A percentile compares a stretch with the other conserved stretches of the same genome.
These are phyloP conservation scores for Pseudozyma sp. DNA, from an alignment of 1,284 basidiomycete genomes.

Conservation along the genomic window DNA sequence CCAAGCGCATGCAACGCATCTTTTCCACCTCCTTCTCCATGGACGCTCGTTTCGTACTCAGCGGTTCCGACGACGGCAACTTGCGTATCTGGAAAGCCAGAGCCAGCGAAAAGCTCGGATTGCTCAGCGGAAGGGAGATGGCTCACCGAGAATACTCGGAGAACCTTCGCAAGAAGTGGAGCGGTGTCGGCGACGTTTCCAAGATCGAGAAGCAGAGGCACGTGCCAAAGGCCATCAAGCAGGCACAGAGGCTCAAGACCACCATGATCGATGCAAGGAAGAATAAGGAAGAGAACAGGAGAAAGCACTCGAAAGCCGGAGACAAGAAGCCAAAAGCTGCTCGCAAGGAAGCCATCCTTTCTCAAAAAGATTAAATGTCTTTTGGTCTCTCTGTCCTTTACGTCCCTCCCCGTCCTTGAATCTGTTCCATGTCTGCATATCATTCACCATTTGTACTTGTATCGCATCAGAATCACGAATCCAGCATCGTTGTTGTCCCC, in stretches of 20 bases:
- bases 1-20: conserved; percentile 97
- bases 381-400: not conserved
- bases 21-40: conserved; percentile 76
- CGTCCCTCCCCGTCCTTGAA: not conserved
- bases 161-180: conserved; percentile 89
- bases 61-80: conserved; percentile 96
- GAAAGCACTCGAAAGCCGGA: conserved; percentile 78
- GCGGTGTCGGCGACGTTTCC: conserved; percentile 77
- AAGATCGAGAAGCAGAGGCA: conserved; percentile 85
- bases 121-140: conserved; percentile 89
- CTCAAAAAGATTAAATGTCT: conserved; percentile 16
- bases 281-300: conserved; percentile 91
- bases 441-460: conserved; percentile 35
- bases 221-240: conserved; percentile 89
- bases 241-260: conserved; percentile 85
- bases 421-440: conserved; percentile 6
- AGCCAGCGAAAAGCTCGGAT: conserved; percentile 90
- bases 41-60: conserved; percentile 91
- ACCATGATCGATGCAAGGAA: conserved; percentile 91
- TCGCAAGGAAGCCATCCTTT: conserved; percentile 74
- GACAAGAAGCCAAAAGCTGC: conserved; percentile 91
- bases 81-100: conserved; percentile 96
- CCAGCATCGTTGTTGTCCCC: not conserved
- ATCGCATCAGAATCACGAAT: conserved; percentile 2
- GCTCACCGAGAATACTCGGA: conserved; percentile 93